Evolutionary conservation across 139 green algal species (phyloP), one percentile per base, ranked within the genome.

Genomic region (Raphidocelis subcapitata): DNA sequence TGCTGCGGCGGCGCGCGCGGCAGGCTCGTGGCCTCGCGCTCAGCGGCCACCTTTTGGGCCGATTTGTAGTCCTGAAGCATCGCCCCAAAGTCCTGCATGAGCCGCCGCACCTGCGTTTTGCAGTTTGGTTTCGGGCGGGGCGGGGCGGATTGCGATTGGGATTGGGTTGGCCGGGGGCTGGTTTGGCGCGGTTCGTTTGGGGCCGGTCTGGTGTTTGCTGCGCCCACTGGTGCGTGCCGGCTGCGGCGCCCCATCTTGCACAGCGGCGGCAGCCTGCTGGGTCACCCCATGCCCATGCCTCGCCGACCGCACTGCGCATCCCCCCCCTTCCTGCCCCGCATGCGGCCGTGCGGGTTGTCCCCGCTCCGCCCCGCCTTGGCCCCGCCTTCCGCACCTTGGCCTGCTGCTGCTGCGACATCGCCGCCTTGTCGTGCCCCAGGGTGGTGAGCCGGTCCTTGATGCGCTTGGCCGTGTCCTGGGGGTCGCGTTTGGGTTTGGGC

Each of bases 61-160:
- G 72, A 54, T 64, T 94, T 90, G 59, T 89, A 93, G 59, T 89
- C 86, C 51, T 89, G 80, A 33, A 89, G 54, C 26, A 82, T 82
- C 31, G 46, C 62, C n/a, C 75, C 78, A 59, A 89, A 89, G 72
- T 89, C 84, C 62, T 86, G 83, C 52, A 85, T 63, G n/a, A 89
- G 77, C 57, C 74, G 54, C 54, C 54, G 54, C 54, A 72, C 44
- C 72, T 75, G 21, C 36, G 23, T 47, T 81, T 85, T 0, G 16
- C 47, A 18, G 47, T 18, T 56, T 15, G 16, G 35, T n/a, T 24
- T 23, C 1, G 20, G 10, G 24, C n/a, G 0, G 67, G 1, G 54
- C 26, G 31, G 28, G 41, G 3, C 3, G 23, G n/a, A 1, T 29
- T 5, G 47, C 73, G 44, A 0, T 26, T 26, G 31, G 56, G n/a